Evolutionary conservation across 2,329 filamentous ascomycete species (phyloP).

Genomic region (Colletotrichum musicola): DNA sequence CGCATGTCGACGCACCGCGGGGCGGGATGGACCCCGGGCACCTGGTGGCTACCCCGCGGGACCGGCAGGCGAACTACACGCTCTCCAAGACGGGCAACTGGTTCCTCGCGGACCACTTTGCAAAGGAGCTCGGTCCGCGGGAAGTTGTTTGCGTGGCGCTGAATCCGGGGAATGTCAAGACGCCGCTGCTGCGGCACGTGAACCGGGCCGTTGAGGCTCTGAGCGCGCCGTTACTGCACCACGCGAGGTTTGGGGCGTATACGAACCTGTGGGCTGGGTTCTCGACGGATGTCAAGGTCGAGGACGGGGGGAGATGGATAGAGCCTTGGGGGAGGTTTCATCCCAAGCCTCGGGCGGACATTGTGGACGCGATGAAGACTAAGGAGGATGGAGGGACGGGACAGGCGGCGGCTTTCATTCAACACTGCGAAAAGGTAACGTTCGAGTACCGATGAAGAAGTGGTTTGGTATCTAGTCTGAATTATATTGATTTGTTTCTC

Average conservation of each 20-base stretch:
- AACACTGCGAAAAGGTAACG: conserved; percentile 6
- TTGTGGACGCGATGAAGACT: conserved; percentile 44
- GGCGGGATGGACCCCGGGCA: conserved; percentile 44
- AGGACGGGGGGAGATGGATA: conserved; percentile 49
- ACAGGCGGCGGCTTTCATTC: conserved; percentile 40
- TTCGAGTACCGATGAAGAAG: neutral
- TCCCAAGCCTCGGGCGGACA: conserved; percentile 43
- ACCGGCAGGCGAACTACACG: conserved; percentile 45
- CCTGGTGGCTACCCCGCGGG: conserved; percentile 21
- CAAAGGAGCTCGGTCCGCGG: conserved; percentile 42
- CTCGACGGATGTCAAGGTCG: conserved; percentile 55
- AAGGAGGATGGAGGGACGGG: conserved; percentile 45
- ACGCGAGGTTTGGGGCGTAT: conserved; percentile 56
- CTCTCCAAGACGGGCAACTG: conserved; percentile 48
- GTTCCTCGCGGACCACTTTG: conserved; percentile 47
- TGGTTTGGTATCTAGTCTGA: no score
- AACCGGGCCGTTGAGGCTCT: conserved; percentile 38
- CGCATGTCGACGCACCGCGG: conserved; percentile 44
- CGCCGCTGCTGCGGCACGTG: conserved; percentile 50
- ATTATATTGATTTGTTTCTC: no score
- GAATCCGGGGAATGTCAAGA: conserved; percentile 55
- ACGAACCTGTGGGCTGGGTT: conserved; percentile 61
- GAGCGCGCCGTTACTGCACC: conserved; percentile 43
- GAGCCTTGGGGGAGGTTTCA: conserved; percentile 34
- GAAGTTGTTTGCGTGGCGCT: conserved; percentile 42